A percentile compares a stretch with the other conserved stretches of the same genome.
Evolutionary conservation across 192 early-diverging fungal species (phyloP).

Genomic region (Rhizophagus sp.): DNA sequence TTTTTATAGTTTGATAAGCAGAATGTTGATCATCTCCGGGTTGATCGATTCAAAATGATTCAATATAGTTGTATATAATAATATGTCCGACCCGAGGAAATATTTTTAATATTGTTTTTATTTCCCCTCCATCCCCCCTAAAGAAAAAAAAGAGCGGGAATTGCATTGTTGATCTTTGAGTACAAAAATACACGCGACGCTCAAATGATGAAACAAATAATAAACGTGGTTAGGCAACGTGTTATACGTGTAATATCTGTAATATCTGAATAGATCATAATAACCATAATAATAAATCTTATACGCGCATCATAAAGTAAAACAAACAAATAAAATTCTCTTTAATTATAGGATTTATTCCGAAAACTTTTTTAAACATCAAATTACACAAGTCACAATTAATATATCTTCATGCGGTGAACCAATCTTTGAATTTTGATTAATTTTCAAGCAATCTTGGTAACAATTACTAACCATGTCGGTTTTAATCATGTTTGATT

Average conservation of each 20-base stretch:
- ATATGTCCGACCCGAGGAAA: no score
- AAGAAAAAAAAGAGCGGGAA: background rate
- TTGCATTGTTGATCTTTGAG: background rate
- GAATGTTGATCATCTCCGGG: no score
- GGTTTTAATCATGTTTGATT: no score
- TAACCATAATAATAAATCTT: background rate
- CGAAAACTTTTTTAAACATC: background rate
- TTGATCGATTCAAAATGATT: no score
- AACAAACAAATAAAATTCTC: background rate
- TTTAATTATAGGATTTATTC: background rate
- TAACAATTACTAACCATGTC: no score
- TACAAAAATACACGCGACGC: background rate
- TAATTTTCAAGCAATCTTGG: no score
- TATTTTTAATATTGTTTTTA: no score
- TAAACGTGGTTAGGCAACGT: background rate
- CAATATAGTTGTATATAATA: no score
- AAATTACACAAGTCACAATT: background rate
- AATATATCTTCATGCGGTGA: background rate
- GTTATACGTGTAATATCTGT: background rate
- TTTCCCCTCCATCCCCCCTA: no score
- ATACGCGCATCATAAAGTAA: background rate
- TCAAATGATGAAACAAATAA: background rate
- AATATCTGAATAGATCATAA: background rate
- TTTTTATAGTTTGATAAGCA: no score
- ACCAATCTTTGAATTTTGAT: no score